These are phyloP conservation scores for Dothideomycetes sp. DNA, from an alignment of 2,329 filamentous ascomycete genomes.

Conservation along the genomic window DNA sequence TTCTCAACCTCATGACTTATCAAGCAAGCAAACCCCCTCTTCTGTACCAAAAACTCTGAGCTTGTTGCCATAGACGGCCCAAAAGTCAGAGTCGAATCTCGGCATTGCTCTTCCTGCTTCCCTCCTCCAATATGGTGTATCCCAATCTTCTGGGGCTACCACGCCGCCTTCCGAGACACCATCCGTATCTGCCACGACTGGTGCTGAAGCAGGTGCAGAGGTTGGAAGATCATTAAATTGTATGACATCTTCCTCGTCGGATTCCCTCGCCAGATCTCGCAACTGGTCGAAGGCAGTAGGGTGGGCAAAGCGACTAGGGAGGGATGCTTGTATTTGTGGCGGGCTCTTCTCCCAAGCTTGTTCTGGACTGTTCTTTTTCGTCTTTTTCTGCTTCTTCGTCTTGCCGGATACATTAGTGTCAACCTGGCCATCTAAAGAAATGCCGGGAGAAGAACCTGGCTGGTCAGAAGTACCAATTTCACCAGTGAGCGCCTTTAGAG, in stretches of 20 bases:
- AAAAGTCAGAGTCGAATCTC: slow-evolving; percentile 40
- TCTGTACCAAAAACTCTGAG: slow-evolving; percentile 49
- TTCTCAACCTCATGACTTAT: not conserved
- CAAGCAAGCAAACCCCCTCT: slow-evolving; percentile 33
- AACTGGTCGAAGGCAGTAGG: slow-evolving; percentile 21
- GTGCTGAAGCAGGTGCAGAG: slow-evolving; percentile 1
- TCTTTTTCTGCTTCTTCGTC: slow-evolving; percentile 10
- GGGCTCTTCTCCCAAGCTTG: not conserved
- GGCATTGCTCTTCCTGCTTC: slow-evolving; percentile 30
- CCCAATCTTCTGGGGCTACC: not conserved
- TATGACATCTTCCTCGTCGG: slow-evolving; percentile 6
- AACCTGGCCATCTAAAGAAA: not conserved
- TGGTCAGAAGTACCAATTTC: not conserved
- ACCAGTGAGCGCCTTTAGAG: slow-evolving; percentile 1
- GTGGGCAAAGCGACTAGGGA: slow-evolving; percentile 17
- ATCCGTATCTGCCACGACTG: slow-evolving; percentile 6
- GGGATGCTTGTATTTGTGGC: not conserved
- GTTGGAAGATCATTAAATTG: slow-evolving; percentile 10
- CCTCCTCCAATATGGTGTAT: not conserved
- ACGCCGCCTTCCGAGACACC: slow-evolving; percentile 1
- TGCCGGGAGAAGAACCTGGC: not conserved
- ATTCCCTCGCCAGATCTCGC: slow-evolving; percentile 13
- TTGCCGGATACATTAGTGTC: not conserved
- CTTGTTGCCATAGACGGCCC: slow-evolving; percentile 48
- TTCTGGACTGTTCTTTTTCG: slow-evolving; percentile 5